Evolutionary conservation across 108 stramenopile genomes (phyloP).

Genomic region (Seminavis robusta): DNA sequence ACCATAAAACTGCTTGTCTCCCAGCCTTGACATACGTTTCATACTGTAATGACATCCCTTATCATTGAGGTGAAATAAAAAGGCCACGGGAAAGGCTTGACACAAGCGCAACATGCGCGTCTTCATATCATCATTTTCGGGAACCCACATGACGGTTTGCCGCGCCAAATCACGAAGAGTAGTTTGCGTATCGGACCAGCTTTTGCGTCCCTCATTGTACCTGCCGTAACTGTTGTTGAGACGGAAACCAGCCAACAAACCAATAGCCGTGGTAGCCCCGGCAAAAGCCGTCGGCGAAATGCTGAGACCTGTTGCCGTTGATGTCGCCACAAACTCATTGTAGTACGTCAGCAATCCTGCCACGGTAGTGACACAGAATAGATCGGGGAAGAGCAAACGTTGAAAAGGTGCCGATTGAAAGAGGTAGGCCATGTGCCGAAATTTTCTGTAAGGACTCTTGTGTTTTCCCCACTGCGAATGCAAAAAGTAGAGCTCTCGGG

Average conservation of each 20-base stretch:
- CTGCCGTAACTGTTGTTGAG: slow-evolving; percentile 46
- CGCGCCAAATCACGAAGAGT: slow-evolving; percentile 37
- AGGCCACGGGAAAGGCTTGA: slow-evolving; percentile 44
- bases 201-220: slow-evolving; percentile 37
- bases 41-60: background rate
- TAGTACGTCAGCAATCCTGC: slow-evolving; percentile 42
- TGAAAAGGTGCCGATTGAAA: slow-evolving; percentile 37
- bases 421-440: slow-evolving; percentile 26
- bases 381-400: slow-evolving; percentile 47
- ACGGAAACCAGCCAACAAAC: slow-evolving; percentile 48
- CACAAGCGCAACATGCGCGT: slow-evolving; percentile 34
- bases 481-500: slow-evolving; percentile 47
- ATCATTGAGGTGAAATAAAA: slow-evolving; percentile 40
- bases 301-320: background rate
- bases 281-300: slow-evolving; percentile 27
- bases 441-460: slow-evolving; percentile 40
- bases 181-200: slow-evolving; percentile 24
- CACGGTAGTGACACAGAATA: slow-evolving; percentile 29
- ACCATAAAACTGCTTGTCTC: background rate
- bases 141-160: slow-evolving; percentile 50
- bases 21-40: background rate
- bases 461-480: slow-evolving; percentile 36
- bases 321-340: slow-evolving; percentile 10
- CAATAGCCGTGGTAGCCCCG: slow-evolving; percentile 51
- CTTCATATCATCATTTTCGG: slow-evolving; percentile 6